Evolutionary conservation across 1,139 yeast genomes (phyloP), one percentile per base, ranked within the genome.

Genomic region (Eremothecium coryli): DNA sequence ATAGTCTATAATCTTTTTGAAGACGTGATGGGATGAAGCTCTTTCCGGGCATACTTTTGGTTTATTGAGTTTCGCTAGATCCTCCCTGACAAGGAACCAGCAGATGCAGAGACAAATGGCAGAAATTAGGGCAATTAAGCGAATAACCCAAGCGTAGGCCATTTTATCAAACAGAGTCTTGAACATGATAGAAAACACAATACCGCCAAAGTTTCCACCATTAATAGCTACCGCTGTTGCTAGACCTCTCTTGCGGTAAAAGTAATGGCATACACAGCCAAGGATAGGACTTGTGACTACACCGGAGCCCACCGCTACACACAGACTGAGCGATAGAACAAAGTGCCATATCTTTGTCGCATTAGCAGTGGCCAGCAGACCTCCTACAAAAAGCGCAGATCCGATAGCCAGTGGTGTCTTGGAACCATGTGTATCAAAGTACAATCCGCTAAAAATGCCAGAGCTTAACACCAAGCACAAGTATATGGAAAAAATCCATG

Each of bases 401-500:
- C 80, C 76, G 2, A 56, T 41, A 2, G 63, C 33, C 54, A 73
- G 56, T 8, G 76, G 66, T 15, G 48, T 48, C 10, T 58, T 52
- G 7, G 73, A 60, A 2, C 79, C 79, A 32, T 63, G 55, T 38
- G 66, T 55, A 44, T 73, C 79, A 43, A 73, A 73, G 33, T 57
- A 52, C 3, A 62, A 58, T 0, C 90, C 88, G 23, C 78, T 69
- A 22, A 77, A 54, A 18, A 78, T 70, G 3, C 75, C 71, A 9
- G 76, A 71, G 33, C 74, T 62, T 50, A 73, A 76, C 46, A 75
- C 63, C 17, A 77, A 61, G 13, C 77, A 74, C 23, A 76, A 50
- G 47, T 70, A 76, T 12, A 79, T 58, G 3, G 86, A 75, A 50
- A 80, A 78, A 35, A 81, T 73, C 90, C 88, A 80, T 5, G 85